phyloP scores from a whole-genome alignment of 176 grass and related monocot species.

The Puya raimondii region DNA sequence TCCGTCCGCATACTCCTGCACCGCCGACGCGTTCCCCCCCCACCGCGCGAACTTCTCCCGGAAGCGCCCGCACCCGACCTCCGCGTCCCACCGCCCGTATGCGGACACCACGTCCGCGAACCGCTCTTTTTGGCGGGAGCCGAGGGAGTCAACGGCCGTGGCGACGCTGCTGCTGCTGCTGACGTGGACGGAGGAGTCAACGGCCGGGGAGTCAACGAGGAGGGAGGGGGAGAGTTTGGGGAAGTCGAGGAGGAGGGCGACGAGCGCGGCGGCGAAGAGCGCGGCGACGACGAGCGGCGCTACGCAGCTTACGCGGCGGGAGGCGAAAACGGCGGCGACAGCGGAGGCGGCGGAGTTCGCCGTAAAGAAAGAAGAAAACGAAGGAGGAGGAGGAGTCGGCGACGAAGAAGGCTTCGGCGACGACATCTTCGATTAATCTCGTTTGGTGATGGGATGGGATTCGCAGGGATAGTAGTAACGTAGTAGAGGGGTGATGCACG shows the following conservation, averaged over 20 bases:
- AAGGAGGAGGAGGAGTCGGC: not conserved
- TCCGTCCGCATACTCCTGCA: constrained; percentile 11
- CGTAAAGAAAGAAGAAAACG: constrained; percentile 18
- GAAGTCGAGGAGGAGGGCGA: constrained; percentile 31
- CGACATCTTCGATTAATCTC: too few relatives aligned
- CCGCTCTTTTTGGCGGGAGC: constrained; percentile 16
- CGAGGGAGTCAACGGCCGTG: constrained; percentile 20
- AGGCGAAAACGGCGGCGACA: constrained; percentile 15
- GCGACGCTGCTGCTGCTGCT: not conserved
- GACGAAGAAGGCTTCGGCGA: too few relatives aligned
- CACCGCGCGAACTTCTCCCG: constrained; percentile 23
- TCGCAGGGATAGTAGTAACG: too few relatives aligned
- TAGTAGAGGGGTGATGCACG: too few relatives aligned
- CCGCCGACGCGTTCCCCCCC: constrained; percentile 23
- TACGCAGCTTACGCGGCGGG: constrained; percentile 28
- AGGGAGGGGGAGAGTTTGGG: constrained; percentile 13
- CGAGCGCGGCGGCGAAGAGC: constrained; percentile 23
- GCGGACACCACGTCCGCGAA: constrained; percentile 27
- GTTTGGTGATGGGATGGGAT: too few relatives aligned
- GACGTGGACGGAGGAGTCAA: not conserved
- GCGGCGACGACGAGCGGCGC: constrained; percentile 25
- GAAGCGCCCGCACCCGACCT: constrained; percentile 33
- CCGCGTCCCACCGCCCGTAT: constrained; percentile 35
- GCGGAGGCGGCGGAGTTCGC: constrained; percentile 23
- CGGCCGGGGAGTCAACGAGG: not conserved